phyloP scores from a whole-genome alignment of 345 rosid species.

The Sonneratia alba region DNA sequence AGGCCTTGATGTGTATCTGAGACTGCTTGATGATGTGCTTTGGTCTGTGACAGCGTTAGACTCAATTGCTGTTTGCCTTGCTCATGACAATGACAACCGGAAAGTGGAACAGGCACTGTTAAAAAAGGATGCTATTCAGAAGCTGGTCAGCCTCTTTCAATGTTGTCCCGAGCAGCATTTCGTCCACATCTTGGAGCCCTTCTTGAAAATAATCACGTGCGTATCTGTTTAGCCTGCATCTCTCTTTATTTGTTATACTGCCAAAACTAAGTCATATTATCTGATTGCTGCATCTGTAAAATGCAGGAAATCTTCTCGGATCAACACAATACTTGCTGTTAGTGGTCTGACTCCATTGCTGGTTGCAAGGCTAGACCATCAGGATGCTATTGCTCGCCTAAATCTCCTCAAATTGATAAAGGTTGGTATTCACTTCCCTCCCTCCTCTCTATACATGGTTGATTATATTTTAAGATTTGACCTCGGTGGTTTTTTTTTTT shows the following conservation, averaged over 20 bases:
- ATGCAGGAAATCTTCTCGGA: not conserved
- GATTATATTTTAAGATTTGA: too few species aligned
- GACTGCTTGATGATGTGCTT: constrained; percentile 70
- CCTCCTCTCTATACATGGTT: too few species aligned
- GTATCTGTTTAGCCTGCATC: constrained; percentile 10
- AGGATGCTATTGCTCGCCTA: too few species aligned
- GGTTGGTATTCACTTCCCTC: too few species aligned
- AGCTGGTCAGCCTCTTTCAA: constrained; percentile 80
- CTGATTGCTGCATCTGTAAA: not conserved
- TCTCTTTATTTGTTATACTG: not conserved
- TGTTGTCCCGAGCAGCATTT: constrained; percentile 93
- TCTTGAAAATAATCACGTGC: constrained; percentile 93
- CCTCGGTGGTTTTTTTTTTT: too few species aligned
- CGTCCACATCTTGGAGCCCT: constrained; percentile 94
- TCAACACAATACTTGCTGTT: too few species aligned
- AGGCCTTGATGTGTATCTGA: constrained; percentile 83
- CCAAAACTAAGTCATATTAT: not conserved
- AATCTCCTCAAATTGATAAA: too few species aligned
- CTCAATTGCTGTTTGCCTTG: constrained; percentile 93
- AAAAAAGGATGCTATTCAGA: constrained; percentile 78
- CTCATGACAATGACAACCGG: constrained; percentile 89
- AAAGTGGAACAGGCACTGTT: constrained; percentile 93
- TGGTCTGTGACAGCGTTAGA: constrained; percentile 97
- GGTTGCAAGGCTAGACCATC: too few species aligned
- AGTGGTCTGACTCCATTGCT: too few species aligned